Base-by-base conservation (phyloP, 2,329 filamentous ascomycete genomes). In the Emericellopsis cladophorae region DNA sequence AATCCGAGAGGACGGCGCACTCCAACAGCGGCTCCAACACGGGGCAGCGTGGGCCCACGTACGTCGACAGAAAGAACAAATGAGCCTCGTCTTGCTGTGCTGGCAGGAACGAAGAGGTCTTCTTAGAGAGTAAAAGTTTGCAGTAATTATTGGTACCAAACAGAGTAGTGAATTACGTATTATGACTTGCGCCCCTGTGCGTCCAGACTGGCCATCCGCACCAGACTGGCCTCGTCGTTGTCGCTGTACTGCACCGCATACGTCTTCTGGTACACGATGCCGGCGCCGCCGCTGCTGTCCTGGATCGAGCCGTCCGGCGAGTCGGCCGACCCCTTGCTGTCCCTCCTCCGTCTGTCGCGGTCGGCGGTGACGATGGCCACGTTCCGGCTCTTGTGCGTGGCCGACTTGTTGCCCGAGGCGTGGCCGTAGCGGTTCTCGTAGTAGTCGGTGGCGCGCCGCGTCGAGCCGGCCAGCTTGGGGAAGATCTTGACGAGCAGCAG, bases 211-310 rank as follows among this genome's bases (percentile, higher is more conserved):
- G 24, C 18, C 49, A 59, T 51, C 8, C 51, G 41, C 1, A 61
- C 55, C n/a, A 61, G 40, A 11, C 53, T 49, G 2, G 50, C 47
- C 39, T 61, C 58, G 35, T 61, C 57, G 4, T 42, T 49, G 2
- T 57, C 52, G 2, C 50, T 55, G 29, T 54, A 62, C 26, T 61
- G 56, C 1, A 64, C 58, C 1, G 51, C 46, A 22, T 60, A 64
- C 2, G 56, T 54, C 31, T 54, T 60, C 9, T 62, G 48, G 31
- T 53, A 58, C 1, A 49, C 50, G 31, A 63, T 64, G 0, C 54
- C 43, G 3, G 37, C 12, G 2, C 24, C n/a, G 24, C 29, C 31
- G n/a, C 32, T 31, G 24, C 5, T 31, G 18, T 16, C 40, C 24
- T 12, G 51, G 2, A 50, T 51, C 0, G 50, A 41, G 4, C 51